Evolutionary conservation across 116 monocot genomes (phyloP).

Genomic region (Trichopus zeylanicus): DNA sequence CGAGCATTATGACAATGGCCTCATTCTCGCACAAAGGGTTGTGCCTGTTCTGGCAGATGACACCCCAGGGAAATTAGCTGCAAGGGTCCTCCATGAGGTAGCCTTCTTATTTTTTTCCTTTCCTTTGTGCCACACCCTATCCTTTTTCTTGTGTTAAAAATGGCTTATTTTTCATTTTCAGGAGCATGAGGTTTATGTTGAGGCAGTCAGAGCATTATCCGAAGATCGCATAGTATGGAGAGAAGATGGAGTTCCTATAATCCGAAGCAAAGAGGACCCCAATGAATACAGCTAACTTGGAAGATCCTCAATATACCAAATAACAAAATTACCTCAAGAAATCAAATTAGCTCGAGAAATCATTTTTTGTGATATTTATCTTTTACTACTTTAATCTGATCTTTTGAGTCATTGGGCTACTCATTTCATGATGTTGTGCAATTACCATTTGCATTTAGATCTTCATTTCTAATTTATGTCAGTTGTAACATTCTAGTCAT

Average conservation of each 20-base stretch:
- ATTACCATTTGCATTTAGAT: too few relatives aligned
- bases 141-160: neutral
- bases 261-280: constrained; percentile 53
- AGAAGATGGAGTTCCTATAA: constrained; percentile 89
- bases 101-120: neutral
- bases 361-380: too few relatives aligned
- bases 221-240: constrained; percentile 87
- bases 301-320: too few relatives aligned
- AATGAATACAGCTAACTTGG: constrained; percentile 39
- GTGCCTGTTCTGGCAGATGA: constrained; percentile 81
- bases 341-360: too few relatives aligned
- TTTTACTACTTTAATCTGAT: too few relatives aligned
- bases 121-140: neutral
- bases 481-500: too few relatives aligned
- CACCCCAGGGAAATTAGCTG: constrained; percentile 63
- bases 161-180: too few relatives aligned
- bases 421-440: too few relatives aligned
- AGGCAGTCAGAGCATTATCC: constrained; percentile 68
- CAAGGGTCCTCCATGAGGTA: constrained; percentile 86
- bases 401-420: too few relatives aligned
- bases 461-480: too few relatives aligned
- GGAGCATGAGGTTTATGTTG: constrained; percentile 77
- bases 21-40: constrained; percentile 65
- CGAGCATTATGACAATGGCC: constrained; percentile 85
- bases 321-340: too few relatives aligned